Evolutionary conservation across 2,329 filamentous ascomycete species (phyloP).

Genomic region (Phaeoacremonium minimum): DNA sequence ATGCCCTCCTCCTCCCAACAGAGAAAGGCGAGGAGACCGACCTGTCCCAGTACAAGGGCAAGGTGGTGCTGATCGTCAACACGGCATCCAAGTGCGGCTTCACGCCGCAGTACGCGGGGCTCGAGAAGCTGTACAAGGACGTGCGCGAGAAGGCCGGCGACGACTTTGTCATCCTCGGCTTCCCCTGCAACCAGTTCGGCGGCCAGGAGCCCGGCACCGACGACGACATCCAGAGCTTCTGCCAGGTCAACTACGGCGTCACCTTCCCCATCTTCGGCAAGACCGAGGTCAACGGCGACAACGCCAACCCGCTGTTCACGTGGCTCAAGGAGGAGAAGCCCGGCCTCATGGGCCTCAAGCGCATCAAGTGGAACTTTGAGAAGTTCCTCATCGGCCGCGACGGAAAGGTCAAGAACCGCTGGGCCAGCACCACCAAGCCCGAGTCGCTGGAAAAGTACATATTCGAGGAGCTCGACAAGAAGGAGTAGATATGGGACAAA

Average conservation of each 20-base stretch:
- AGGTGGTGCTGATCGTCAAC: slow-evolving; percentile 95
- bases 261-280: slow-evolving; percentile 89
- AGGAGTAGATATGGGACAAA: slow-evolving; percentile 27
- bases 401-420: slow-evolving; percentile 79
- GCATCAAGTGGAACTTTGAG: slow-evolving; percentile 99
- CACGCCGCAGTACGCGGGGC: slow-evolving; percentile 88
- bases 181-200: slow-evolving; percentile 98
- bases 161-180: slow-evolving; percentile 84
- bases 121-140: slow-evolving; percentile 85
- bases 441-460: slow-evolving; percentile 73
- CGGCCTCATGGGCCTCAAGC: slow-evolving; percentile 81
- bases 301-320: slow-evolving; percentile 73
- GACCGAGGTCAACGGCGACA: slow-evolving; percentile 86
- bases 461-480: slow-evolving; percentile 65
- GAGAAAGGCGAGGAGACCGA: slow-evolving; percentile 70
- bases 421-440: slow-evolving; percentile 86
- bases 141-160: slow-evolving; percentile 66
- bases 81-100: slow-evolving; percentile 98
- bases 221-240: slow-evolving; percentile 79
- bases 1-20: slow-evolving; percentile 24
- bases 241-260: slow-evolving; percentile 91
- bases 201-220: slow-evolving; percentile 80
- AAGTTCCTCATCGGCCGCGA: slow-evolving; percentile 90
- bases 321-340: slow-evolving; percentile 73
- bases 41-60: slow-evolving; percentile 73